A percentile compares a stretch with the other conserved stretches of the same genome.
phyloP scores from a whole-genome alignment of 148 eudicot genomes.

The Fagopyrum esculentum region DNA sequence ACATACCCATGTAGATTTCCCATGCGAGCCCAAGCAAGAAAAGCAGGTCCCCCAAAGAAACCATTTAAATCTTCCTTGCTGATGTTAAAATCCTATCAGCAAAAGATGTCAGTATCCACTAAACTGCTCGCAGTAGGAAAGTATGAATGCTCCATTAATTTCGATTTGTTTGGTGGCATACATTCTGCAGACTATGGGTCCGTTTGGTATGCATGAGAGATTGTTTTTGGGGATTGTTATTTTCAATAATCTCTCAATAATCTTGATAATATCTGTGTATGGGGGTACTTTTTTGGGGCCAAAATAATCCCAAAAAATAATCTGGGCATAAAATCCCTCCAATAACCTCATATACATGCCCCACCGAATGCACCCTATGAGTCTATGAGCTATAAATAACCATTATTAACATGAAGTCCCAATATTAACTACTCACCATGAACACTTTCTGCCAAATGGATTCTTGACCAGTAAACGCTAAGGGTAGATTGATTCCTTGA shows the following conservation, averaged over 20 bases:
- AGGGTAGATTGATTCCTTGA: conserved; percentile 92
- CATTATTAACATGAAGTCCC: background rate
- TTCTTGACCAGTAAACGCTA: conserved; percentile 98
- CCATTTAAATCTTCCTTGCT: conserved; percentile 55
- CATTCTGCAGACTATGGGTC: too few relatives aligned
- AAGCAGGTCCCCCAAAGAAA: conserved; percentile 99
- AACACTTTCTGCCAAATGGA: conserved; percentile 97
- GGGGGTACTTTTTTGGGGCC: too few relatives aligned
- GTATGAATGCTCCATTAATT: background rate
- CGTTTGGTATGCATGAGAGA: too few relatives aligned
- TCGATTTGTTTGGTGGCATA: too few relatives aligned
- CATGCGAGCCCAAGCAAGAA: conserved; percentile 99
- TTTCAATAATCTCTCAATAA: too few relatives aligned
- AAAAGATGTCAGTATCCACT: conserved; percentile 13
- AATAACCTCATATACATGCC: too few relatives aligned
- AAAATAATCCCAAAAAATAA: too few relatives aligned
- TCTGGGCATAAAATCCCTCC: too few relatives aligned
- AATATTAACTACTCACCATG: conserved; percentile 33
- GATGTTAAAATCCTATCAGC: conserved; percentile 59
- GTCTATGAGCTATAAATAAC: background rate
- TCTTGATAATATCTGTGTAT: too few relatives aligned
- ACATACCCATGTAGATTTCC: conserved; percentile 91
- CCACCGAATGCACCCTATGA: too few relatives aligned
- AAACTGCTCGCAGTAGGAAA: background rate
- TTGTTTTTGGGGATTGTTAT: too few relatives aligned